Evolutionary conservation across 768 basidiomycete species (phyloP).

Genomic region (Collybia nuda): DNA sequence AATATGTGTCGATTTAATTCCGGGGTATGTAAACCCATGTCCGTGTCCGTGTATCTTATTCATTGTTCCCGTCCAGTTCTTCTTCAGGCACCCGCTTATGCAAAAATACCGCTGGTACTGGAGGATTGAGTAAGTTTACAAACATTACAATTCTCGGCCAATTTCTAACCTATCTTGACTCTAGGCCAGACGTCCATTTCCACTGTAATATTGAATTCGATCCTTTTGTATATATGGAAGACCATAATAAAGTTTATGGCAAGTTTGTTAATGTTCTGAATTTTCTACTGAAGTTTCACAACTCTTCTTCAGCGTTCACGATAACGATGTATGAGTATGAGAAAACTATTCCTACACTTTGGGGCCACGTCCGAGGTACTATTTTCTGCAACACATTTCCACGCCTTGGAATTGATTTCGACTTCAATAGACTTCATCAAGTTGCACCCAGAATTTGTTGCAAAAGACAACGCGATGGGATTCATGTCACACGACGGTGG

Average conservation of each 20-base stretch:
- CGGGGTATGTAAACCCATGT: conserved; percentile 40
- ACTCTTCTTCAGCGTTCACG: conserved; percentile 53
- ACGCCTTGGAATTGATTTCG: not conserved
- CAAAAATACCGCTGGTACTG: conserved; percentile 77
- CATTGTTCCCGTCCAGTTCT: conserved; percentile 44
- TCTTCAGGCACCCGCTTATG: conserved; percentile 71
- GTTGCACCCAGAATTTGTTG: not conserved
- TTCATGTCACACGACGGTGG: conserved; percentile 74
- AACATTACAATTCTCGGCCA: conserved; percentile 8
- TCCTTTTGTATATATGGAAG: conserved; percentile 76
- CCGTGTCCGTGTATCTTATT: too few relatives aligned
- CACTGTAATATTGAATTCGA: conserved; percentile 69
- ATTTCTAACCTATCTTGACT: conserved; percentile 9
- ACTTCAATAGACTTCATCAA: not conserved
- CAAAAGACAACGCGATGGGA: not conserved
- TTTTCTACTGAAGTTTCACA: not conserved
- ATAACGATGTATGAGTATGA: conserved; percentile 75
- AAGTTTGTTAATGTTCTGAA: not conserved
- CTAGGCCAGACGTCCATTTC: conserved; percentile 70
- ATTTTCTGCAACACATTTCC: not conserved
- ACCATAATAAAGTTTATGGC: conserved; percentile 73
- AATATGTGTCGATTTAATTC: conserved; percentile 81
- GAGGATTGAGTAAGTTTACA: conserved; percentile 42
- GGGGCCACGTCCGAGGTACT: conserved; percentile 66
- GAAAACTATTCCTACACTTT: conserved; percentile 78